Conservation (phyloP, 2,329 filamentous ascomycete species). For the Cercospora zeina region DNA sequence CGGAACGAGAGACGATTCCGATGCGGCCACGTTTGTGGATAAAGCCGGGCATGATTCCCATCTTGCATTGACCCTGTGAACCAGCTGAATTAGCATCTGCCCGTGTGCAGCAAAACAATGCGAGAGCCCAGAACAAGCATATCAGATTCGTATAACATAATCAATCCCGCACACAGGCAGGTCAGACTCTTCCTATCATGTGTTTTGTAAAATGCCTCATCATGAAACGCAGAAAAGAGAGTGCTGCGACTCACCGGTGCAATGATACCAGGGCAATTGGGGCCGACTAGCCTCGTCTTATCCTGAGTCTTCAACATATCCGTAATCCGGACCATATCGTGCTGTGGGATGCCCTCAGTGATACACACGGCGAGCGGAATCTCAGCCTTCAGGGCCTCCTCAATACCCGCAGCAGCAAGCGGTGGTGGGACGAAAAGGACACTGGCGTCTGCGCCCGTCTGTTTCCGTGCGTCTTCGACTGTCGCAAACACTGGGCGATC, state of each 20-base stretch:
- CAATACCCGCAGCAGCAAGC: constrained; percentile 88
- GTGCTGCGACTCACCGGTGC: constrained; percentile 57
- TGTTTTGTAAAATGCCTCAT: constrained; percentile 33
- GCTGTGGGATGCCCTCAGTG: constrained; percentile 95
- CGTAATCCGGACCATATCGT: constrained; percentile 99
- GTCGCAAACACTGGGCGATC: constrained; percentile 89
- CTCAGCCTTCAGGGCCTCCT: constrained; percentile 92
- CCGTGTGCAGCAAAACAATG: constrained; percentile 13
- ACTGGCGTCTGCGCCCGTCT: constrained; percentile 86
- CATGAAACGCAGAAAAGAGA: constrained; percentile 12
- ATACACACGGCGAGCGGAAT: constrained; percentile 95
- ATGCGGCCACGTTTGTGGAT: constrained; percentile 99
- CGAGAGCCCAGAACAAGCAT: constrained; percentile 17
- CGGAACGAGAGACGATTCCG: constrained; percentile 96
- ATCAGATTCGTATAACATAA: constrained; percentile 29
- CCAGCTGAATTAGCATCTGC: constrained; percentile 18
- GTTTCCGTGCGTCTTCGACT: constrained; percentile 82
- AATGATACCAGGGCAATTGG: constrained; percentile 98
- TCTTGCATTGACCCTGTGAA: constrained; percentile 90
- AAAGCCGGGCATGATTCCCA: constrained; percentile 99
- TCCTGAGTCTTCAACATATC: constrained; percentile 95
- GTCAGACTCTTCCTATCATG: constrained; percentile 45
- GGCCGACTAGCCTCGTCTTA: constrained; percentile 95
- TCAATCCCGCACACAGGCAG: constrained; percentile 35
- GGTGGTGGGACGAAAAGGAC: constrained; percentile 98